A percentile compares a stretch with the other conserved stretches of the same genome.
These are phyloP conservation scores for Zygotorulaspora chibaensis DNA, from an alignment of 805 yeast species.

Conservation along the genomic window DNA sequence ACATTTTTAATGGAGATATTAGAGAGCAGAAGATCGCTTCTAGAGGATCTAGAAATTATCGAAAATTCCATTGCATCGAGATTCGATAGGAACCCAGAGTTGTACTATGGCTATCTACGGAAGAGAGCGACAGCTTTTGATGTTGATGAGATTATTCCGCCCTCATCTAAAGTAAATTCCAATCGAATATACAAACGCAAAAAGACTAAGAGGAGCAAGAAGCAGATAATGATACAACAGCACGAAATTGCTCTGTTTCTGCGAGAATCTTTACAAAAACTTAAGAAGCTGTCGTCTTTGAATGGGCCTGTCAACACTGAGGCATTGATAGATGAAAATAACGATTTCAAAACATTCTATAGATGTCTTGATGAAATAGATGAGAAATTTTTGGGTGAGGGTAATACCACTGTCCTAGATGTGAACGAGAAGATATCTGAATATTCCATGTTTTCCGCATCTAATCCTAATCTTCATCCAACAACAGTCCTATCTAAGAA, in stretches of 20 bases:
- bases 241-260: constrained; percentile 59
- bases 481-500: constrained; percentile 43
- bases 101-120: constrained; percentile 38
- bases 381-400: constrained; percentile 11
- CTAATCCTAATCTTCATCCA: constrained; percentile 12
- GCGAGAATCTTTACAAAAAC: constrained; percentile 41
- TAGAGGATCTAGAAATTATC: constrained; percentile 68
- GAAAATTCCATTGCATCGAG: constrained; percentile 64
- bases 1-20: constrained; percentile 16
- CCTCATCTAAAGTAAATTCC: constrained; percentile 21
- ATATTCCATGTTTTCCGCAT: constrained; percentile 28
- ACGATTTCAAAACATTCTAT: constrained; percentile 30
- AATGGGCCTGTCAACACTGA: constrained; percentile 28
- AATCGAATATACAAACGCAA: constrained; percentile 33
- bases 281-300: constrained; percentile 20
- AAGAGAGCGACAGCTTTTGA: constrained; percentile 4
- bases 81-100: constrained; percentile 54
- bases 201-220: constrained; percentile 40
- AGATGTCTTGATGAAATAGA: constrained; percentile 10
- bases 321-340: constrained; percentile 31
- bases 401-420: constrained; percentile 25
- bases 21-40: constrained; percentile 38
- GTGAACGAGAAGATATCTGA: constrained; percentile 11
- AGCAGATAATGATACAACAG: constrained; percentile 56
- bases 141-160: constrained; percentile 10